Conservation (phyloP, 176 grass and related monocot genomes). For the Zea mays region Zm-B73-REFERENCE-NAM-5.0 NC_050103.1:97314001-97314500, state of each 20-base stretch:
- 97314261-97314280: slow-evolving; percentile 3
- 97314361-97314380: neutral
- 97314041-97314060: neutral
- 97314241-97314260: neutral
- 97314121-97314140: neutral
- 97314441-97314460: neutral
- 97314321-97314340: neutral
- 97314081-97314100: neutral
- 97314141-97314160: neutral
- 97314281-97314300: neutral
- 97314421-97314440: neutral
- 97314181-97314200: neutral
- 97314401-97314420: neutral
- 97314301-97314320: neutral
- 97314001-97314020: neutral
- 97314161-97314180: neutral
- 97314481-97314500: neutral
- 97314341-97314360: neutral
- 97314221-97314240: neutral
- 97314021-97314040: neutral
- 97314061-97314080: neutral
- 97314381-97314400: neutral
- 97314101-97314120: neutral
- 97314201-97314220: neutral
- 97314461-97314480: neutral